These are phyloP conservation scores for Zea mays DNA, from an alignment of 176 grass and related monocot species.

Conservation along the genomic window Zm-B73-REFERENCE-NAM-5.0 NC_050099.1:220674501-220675000, in stretches of 20 bases:
- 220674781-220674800: not conserved
- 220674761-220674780: not conserved
- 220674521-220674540: not conserved
- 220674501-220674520: conserved; percentile 14
- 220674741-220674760: not conserved
- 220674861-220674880: not conserved
- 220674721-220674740: not conserved
- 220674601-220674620: conserved; percentile 59
- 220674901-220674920: conserved; percentile 1
- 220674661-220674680: conserved; percentile 54
- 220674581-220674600: conserved; percentile 44
- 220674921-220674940: not conserved
- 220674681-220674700: conserved; percentile 46
- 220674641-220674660: conserved; percentile 52
- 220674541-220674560: conserved; percentile 37
- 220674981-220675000: conserved; percentile 1
- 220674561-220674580: not conserved
- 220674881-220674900: not conserved
- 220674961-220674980: not conserved
- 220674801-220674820: not conserved
- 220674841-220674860: not conserved
- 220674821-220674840: not conserved
- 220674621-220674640: conserved; percentile 51
- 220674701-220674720: not conserved
- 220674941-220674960: not conserved